Conservation (phyloP, 495 filamentous ascomycete species). For the Tuber umbilicatum region DNA sequence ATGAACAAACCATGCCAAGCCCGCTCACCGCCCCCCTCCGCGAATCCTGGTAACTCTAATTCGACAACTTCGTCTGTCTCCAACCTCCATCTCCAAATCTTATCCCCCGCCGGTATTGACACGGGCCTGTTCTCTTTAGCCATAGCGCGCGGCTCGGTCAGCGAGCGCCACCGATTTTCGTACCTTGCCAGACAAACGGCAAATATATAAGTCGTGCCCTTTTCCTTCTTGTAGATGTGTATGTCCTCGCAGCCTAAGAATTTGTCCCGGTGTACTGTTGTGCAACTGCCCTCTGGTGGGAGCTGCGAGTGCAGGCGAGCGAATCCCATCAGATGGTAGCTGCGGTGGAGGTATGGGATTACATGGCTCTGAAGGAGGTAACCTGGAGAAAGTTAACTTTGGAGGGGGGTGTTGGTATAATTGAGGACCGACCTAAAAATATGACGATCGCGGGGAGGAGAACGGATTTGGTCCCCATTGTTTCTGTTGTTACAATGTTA, state of each 20-base stretch:
- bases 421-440: slow-evolving; percentile 11
- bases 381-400: slow-evolving; percentile 15
- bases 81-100: slow-evolving; percentile 36
- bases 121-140: neutral
- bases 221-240: slow-evolving; percentile 20
- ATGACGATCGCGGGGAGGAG: slow-evolving; percentile 21
- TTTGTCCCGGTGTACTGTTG: slow-evolving; percentile 22
- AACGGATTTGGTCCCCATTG: neutral
- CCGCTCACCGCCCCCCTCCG: slow-evolving; percentile 11
- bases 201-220: slow-evolving; percentile 23
- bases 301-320: slow-evolving; percentile 37
- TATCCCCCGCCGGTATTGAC: slow-evolving; percentile 18
- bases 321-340: slow-evolving; percentile 21
- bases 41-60: slow-evolving; percentile 22
- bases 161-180: slow-evolving; percentile 14
- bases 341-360: slow-evolving; percentile 23
- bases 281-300: slow-evolving; percentile 31
- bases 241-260: slow-evolving; percentile 39
- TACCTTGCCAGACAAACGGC: slow-evolving; percentile 18
- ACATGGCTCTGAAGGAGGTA: slow-evolving; percentile 15
- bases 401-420: neutral
- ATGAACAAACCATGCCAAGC: slow-evolving; percentile 21
- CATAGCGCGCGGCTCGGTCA: slow-evolving; percentile 3
- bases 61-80: slow-evolving; percentile 25
- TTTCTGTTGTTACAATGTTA: neutral